A percentile compares a stretch with the other conserved stretches of the same genome.
Evolutionary conservation across 345 rosid species (phyloP).

Genomic region (Angophora floribunda): DNA sequence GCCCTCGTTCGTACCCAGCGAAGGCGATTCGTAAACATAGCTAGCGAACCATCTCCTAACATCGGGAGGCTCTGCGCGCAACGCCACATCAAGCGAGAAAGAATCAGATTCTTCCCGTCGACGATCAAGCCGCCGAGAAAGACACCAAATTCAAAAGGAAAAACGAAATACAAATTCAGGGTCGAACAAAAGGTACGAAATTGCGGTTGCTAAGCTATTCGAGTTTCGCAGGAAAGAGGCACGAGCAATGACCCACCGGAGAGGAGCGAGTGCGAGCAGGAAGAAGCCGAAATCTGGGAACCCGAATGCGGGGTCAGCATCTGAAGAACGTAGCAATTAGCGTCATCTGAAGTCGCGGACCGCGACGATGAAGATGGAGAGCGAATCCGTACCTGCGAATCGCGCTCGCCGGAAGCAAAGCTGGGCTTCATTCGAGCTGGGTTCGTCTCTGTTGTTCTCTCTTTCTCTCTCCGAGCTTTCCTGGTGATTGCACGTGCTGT

Average conservation of each 20-base stretch:
- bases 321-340: not conserved
- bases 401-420: not conserved
- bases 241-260: not conserved
- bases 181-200: not conserved
- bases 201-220: not conserved
- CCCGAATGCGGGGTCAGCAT: not conserved
- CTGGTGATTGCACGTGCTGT: not conserved
- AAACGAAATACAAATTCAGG: not conserved
- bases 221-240: not conserved
- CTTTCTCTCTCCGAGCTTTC: not conserved
- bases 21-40: slow-evolving; percentile 44
- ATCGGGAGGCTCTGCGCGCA: slow-evolving; percentile 44
- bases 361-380: not conserved
- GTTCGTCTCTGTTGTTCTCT: not conserved
- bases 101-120: not conserved
- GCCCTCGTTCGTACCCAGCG: slow-evolving; percentile 14
- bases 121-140: not conserved
- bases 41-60: slow-evolving; percentile 54
- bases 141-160: not conserved
- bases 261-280: not conserved
- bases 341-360: not conserved
- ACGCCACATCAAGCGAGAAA: not conserved
- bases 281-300: not conserved
- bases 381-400: not conserved
- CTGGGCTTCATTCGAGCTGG: not conserved